Conservation (phyloP, 1,284 basidiomycete species). For the Somion occarium region DNA sequence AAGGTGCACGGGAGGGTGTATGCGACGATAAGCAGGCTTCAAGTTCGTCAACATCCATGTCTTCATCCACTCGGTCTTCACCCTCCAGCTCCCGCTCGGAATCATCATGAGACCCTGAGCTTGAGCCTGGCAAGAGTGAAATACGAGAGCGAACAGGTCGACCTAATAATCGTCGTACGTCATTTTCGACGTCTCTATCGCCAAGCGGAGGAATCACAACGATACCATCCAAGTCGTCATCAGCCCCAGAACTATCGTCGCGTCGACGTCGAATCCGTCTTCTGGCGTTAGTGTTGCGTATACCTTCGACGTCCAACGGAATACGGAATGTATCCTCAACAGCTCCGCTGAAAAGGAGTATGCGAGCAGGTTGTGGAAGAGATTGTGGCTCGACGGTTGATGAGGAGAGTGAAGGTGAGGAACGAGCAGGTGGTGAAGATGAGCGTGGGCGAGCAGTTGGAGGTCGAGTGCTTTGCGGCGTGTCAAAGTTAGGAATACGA, state of each 20-base stretch:
- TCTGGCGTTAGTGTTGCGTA: conserved; percentile 15
- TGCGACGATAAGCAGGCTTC: conserved; percentile 40
- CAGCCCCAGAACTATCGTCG: not conserved
- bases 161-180: conserved; percentile 51
- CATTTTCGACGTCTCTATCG: conserved; percentile 54
- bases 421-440: conserved; percentile 18
- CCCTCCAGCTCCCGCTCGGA: conserved; percentile 11
- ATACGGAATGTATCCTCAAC: conserved; percentile 55
- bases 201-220: conserved; percentile 53
- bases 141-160: conserved; percentile 20
- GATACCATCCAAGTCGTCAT: conserved; percentile 28
- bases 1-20: conserved; percentile 40
- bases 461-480: conserved; percentile 19
- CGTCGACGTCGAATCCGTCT: conserved; percentile 13
- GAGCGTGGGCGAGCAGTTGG: conserved; percentile 22
- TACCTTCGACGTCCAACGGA: conserved; percentile 16
- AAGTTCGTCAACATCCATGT: conserved; percentile 40
- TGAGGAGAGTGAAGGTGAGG: conserved; percentile 15
- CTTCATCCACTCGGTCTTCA: conserved; percentile 16
- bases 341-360: conserved; percentile 39
- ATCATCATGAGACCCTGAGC: not conserved
- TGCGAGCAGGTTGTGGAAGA: conserved; percentile 28
- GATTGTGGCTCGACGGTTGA: conserved; percentile 1
- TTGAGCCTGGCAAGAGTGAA: not conserved
- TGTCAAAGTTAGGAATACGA: conserved; percentile 45